Percentiles rank a stretch among this genome's conserved stretches.
Evolutionary conservation across 2,329 filamentous ascomycete genomes (phyloP).

Genomic region (Ophiostoma novo-ulmi): DNA sequence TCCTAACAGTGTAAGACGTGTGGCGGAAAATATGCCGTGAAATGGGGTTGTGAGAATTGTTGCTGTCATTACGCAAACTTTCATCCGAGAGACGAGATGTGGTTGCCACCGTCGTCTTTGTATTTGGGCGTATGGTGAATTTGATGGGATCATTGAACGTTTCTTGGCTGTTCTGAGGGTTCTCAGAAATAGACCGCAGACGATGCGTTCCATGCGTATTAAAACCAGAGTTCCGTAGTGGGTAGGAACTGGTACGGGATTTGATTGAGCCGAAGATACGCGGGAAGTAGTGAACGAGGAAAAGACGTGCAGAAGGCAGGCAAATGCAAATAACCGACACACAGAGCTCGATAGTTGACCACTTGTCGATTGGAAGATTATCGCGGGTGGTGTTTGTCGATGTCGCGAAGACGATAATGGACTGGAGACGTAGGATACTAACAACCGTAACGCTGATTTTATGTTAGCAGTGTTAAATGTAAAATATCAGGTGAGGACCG

Average conservation of each 20-base stretch:
- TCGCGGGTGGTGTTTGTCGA: constrained; percentile 34
- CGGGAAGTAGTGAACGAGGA: constrained; percentile 33
- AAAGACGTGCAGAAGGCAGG: constrained; percentile 33
- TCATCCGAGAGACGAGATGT: constrained; percentile 4
- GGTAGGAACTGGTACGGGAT: background rate
- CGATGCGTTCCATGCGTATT: background rate
- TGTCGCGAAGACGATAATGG: constrained; percentile 32
- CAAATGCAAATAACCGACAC: constrained; percentile 36
- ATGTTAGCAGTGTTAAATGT: background rate
- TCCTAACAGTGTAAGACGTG: constrained; percentile 5
- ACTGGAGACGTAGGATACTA: constrained; percentile 32
- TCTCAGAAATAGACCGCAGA: background rate
- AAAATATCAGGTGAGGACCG: no score
- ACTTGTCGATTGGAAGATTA: constrained; percentile 32
- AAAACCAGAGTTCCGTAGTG: background rate
- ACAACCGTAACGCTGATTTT: constrained; percentile 33
- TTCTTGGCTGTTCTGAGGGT: background rate
- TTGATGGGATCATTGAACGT: background rate
- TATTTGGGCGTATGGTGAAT: background rate
- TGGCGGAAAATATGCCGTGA: constrained; percentile 11
- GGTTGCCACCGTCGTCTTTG: background rate
- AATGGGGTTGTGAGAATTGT: background rate
- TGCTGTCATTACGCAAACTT: background rate
- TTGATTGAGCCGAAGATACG: background rate
- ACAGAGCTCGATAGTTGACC: constrained; percentile 36